Percentiles rank a stretch among this genome's conserved stretches.
phyloP scores from a whole-genome alignment of 2,329 filamentous ascomycete species.

The Chaetothyriales sp. region DNA sequence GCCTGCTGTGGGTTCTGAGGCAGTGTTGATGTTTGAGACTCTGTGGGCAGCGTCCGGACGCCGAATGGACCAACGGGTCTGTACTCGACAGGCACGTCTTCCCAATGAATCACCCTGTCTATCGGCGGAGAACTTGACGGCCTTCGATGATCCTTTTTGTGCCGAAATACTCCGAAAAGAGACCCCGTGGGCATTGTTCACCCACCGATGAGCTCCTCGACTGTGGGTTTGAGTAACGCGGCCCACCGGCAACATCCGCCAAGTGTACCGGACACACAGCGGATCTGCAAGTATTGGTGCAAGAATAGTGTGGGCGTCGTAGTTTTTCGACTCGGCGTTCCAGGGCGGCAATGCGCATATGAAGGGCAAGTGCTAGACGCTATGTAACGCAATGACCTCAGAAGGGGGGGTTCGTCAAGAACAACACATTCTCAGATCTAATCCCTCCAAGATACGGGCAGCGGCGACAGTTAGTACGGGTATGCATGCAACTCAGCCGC shows the following conservation, averaged over 20 bases:
- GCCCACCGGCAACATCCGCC: too few species aligned
- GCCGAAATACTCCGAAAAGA: not conserved
- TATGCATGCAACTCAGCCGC: not conserved
- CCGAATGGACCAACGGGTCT: constrained; percentile 1
- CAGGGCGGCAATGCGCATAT: too few species aligned
- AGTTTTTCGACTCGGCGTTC: too few species aligned
- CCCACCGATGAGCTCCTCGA: too few species aligned
- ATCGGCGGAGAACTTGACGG: not conserved
- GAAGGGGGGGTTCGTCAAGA: too few species aligned
- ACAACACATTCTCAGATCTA: not conserved
- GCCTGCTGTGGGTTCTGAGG: not conserved
- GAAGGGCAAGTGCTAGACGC: too few species aligned
- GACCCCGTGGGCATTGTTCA: not conserved
- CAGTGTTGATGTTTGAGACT: not conserved
- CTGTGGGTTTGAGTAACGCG: too few species aligned
- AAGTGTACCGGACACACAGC: too few species aligned
- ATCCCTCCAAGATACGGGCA: not conserved
- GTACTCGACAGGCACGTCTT: constrained; percentile 7
- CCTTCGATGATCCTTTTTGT: not conserved
- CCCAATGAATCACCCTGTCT: constrained; percentile 1
- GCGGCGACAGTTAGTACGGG: too few species aligned
- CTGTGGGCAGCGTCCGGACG: not conserved
- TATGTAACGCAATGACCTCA: too few species aligned
- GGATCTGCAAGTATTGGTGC: too few species aligned
- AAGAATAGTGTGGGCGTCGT: too few species aligned